These are phyloP conservation scores for Immersiella caudata DNA, from an alignment of 495 filamentous ascomycete genomes.

Conservation along the genomic window DNA sequence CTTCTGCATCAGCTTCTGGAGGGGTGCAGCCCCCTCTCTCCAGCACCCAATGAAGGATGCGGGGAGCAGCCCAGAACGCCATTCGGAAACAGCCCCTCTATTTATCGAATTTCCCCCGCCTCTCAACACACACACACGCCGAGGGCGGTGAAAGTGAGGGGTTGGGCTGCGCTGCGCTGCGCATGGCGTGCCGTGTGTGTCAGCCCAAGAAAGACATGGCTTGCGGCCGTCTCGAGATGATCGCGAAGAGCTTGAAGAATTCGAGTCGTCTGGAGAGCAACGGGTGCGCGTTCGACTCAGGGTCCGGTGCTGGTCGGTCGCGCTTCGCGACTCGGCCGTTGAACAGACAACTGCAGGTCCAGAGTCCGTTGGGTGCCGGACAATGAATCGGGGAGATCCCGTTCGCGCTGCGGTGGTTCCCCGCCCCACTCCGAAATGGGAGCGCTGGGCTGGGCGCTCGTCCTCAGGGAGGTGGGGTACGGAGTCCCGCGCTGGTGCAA, in stretches of 20 bases:
- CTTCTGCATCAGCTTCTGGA: not conserved
- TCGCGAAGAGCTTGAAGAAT: not conserved
- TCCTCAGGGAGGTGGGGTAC: slow-evolving; percentile 9
- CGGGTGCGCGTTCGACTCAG: not conserved
- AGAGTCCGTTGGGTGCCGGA: slow-evolving; percentile 22
- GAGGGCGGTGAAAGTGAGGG: not conserved
- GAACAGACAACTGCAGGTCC: slow-evolving; percentile 1
- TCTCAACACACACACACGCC: not conserved
- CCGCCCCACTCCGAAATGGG: slow-evolving; percentile 31
- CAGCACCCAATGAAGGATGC: not conserved
- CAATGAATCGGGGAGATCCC: slow-evolving; percentile 25
- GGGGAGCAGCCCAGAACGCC: slow-evolving; percentile 4
- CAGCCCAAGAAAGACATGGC: not conserved
- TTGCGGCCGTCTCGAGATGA: not conserved
- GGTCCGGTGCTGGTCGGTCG: not conserved
- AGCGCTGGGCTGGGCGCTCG: slow-evolving; percentile 6
- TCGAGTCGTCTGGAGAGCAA: not conserved
- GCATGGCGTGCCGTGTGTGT: slow-evolving; percentile 1
- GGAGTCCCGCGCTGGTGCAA: slow-evolving; percentile 28
- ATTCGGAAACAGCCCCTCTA: slow-evolving; percentile 6
- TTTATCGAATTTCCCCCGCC: not conserved
- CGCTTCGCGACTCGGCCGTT: not conserved
- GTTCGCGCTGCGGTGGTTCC: slow-evolving; percentile 24
- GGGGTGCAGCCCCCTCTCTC: not conserved
- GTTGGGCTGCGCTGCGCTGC: not conserved